Percentiles rank a stretch among this genome's conserved stretches.
phyloP scores from a whole-genome alignment of 2,329 filamentous ascomycete genomes.

The Aspergillus clavatus region DNA sequence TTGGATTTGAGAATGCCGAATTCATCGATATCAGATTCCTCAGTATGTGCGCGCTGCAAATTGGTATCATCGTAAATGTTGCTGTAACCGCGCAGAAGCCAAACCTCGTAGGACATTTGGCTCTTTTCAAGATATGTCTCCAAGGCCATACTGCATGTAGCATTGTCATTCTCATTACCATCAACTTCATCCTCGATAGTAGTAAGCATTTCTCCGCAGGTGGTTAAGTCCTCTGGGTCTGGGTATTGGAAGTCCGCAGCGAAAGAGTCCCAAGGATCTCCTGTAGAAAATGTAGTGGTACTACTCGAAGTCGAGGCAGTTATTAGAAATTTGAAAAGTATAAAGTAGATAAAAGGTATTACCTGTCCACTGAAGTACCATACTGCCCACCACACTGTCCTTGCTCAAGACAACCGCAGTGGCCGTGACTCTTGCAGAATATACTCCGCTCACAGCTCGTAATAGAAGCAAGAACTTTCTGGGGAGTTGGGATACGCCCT shows the following conservation, averaged over 20 bases:
- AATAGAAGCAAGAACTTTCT: not conserved
- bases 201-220: not conserved
- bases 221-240: not conserved
- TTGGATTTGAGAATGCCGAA: no score
- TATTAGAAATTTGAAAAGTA: no score
- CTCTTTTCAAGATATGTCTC: constrained; percentile 1
- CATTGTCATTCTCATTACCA: not conserved
- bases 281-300: no score
- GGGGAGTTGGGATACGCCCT: constrained; percentile 10
- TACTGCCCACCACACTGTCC: no score
- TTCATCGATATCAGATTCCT: not conserved
- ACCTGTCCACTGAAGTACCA: not conserved
- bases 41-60: not conserved
- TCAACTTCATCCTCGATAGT: not conserved
- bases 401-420: no score
- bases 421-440: no score
- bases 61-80: not conserved
- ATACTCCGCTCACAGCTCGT: no score
- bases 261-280: not conserved
- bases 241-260: not conserved
- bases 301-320: no score
- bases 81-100: not conserved
- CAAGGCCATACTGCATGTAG: not conserved
- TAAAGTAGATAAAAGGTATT: not conserved
- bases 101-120: not conserved